Conservation (phyloP, 192 early-diverging fungal species). For the Pilaira anomala region DNA sequence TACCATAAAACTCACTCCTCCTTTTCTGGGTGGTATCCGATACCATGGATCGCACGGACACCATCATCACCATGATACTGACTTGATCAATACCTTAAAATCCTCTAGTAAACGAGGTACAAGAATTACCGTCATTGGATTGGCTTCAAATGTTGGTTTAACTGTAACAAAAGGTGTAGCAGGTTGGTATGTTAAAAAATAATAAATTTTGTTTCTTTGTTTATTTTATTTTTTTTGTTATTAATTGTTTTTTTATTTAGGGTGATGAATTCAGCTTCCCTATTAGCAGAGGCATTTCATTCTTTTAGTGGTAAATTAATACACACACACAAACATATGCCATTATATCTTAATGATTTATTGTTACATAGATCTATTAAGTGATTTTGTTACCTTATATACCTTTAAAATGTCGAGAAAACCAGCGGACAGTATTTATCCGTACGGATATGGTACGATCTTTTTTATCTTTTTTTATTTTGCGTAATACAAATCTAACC, state of each 20-base stretch:
- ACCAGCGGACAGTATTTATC: conserved; percentile 57
- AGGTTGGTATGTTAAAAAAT: conserved; percentile 42
- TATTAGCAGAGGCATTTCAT: conserved; percentile 80
- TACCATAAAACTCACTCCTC: neutral
- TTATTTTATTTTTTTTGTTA: neutral
- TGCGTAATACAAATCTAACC: neutral
- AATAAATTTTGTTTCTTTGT: neutral
- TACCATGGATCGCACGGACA: conserved; percentile 14
- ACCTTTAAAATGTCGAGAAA: conserved; percentile 67
- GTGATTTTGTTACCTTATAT: conserved; percentile 80
- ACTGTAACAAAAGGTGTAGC: conserved; percentile 62
- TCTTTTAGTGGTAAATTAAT: conserved; percentile 59
- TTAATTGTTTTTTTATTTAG: conserved; percentile 24
- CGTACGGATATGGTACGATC: conserved; percentile 61
- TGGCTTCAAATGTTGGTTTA: conserved; percentile 60
- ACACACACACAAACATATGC: too few species aligned
- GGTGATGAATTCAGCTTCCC: conserved; percentile 68
- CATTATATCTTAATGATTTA: too few species aligned
- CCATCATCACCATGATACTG: conserved; percentile 23
- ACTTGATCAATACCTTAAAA: conserved; percentile 16
- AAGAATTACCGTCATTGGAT: conserved; percentile 65
- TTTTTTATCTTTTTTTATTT: conserved; percentile 1
- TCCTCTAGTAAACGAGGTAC: conserved; percentile 46
- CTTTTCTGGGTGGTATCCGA: neutral
- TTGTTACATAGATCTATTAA: conserved; percentile 50